phyloP scores from a whole-genome alignment of 2,329 filamentous ascomycete species.

The Ceratocystis huliohia region DNA sequence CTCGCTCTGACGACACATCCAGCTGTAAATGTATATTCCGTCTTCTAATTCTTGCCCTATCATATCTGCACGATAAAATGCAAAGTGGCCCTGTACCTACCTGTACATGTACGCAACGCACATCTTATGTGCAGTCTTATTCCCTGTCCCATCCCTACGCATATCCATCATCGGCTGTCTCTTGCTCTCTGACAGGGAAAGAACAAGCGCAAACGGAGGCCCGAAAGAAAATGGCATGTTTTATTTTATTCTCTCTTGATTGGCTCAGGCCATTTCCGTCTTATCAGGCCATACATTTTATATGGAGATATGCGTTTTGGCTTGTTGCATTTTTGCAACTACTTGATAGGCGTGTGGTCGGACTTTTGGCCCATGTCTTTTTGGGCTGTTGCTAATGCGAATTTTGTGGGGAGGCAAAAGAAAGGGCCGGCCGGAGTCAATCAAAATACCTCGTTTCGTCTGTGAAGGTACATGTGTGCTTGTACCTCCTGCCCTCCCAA shows the following conservation, averaged over 20 bases:
- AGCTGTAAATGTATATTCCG: not conserved
- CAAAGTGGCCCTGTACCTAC: not conserved
- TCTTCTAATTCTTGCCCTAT: not conserved
- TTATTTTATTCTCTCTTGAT: conserved; percentile 2
- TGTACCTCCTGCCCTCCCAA: not conserved
- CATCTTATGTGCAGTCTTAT: not conserved
- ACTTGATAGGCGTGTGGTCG: not conserved
- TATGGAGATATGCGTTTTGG: conserved; percentile 5
- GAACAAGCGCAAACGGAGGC: conserved; percentile 8
- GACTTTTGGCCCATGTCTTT: not conserved
- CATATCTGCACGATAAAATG: no score
- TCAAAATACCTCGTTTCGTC: conserved; percentile 4
- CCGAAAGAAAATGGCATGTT: not conserved
- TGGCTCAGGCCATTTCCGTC: conserved; percentile 1
- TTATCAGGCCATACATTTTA: conserved; percentile 6
- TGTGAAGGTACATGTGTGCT: not conserved
- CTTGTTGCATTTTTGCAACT: not conserved
- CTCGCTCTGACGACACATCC: not conserved
- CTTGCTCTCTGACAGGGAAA: not conserved
- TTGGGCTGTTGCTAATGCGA: not conserved
- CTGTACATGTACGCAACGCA: not conserved
- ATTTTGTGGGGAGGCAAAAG: conserved; percentile 2
- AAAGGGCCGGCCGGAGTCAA: conserved; percentile 1
- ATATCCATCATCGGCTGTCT: not conserved
- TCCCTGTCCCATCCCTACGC: not conserved